Evolutionary conservation across 2,329 filamentous ascomycete species (phyloP), one percentile per base, ranked within the genome.

Genomic region (Venturia oleaginea): DNA sequence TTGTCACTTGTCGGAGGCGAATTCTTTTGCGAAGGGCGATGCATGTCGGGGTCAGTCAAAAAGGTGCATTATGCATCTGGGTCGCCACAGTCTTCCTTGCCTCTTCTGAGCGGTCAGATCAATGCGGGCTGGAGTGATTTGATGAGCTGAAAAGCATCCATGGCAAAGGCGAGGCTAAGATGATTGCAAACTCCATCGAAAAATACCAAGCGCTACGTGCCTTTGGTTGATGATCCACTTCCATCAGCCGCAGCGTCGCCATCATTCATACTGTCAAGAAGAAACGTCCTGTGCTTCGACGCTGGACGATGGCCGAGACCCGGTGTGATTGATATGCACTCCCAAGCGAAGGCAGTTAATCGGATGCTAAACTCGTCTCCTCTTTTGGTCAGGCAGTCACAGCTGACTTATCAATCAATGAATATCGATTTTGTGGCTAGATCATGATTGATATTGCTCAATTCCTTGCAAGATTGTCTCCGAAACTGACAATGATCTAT

Each of bases 1-100:
- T 34, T 57, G 51, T 34, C n/a, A n/a, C 24, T 57, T 57, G 51
- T 57, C 51, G 51, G 51, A 57, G 51, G 51, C 51, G n/a, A n/a
- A 57, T 7, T 34, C 51, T 22, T 10, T 13, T 57, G 30, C 51
- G 51, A 34, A 19, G 17, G 27, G 34, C 51, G 30, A 57, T 34
- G 30, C 30, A 57, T 32, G 51, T 30, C 22, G 22, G 46, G 46
- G 46, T 51, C 22, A 51, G 27, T 51, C 46, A 57, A 13, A 34
- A 22, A 32, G 27, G 27, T 57, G 51, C 51, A 30, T 54, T 57
- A 57, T 57, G 51, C 51, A 57, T 34, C 51, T 32, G 15, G 51
- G 19, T 34, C 34, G 15, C 30, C 27, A 57, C 27, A 34, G 19
- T n/a, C 15, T 57, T 57, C 51, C 51, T 57, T 57, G 51, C 51